Base-by-base conservation (phyloP, 164 flowering plant species). In the Nymphaea colorata region DNA sequence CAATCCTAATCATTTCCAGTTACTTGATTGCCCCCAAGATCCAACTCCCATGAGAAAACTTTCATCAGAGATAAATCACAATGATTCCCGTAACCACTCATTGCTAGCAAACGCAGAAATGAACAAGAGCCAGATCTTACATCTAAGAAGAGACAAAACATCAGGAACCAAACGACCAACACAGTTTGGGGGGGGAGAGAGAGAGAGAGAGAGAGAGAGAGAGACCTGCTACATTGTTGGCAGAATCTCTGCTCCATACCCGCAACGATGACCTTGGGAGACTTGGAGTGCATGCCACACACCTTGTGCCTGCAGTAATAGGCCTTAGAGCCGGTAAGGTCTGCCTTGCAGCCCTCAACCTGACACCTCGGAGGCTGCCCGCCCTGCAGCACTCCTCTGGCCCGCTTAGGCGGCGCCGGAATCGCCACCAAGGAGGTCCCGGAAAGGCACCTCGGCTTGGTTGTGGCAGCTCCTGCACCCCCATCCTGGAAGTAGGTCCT, bases 271-370 rank as follows among this genome's bases (percentile, higher is more conserved):
- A 89, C 96, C 62, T 66, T 74, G 8, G 87, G 75, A n/a, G 87
- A 76, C 75, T 87, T 89, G 14, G 96, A 89, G 69, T 89, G 96
- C 76, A 76, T 72, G 14, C 77, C 77, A 75, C 96, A 89, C 6
- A 89, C 96, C 73, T 83, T 89, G 68, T 89, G 96, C 84, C 90
- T 85, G 3, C 90, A 83, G 75, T 89, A 87, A 76, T 89, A 89
- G 73, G 90, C 77, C 69, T 89, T 89, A 6, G 84, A 86, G 73
- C 82, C 86, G 69, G 81, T 87, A 69, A 89, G 88, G 86, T 89
- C 96, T 74, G 79, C 77, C 41, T 73, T 68, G 66, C 96, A 89
- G 0, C 92, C 96, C 62, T 89, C 86, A 42, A 86, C 96, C 70
- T 85, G 92, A 64, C 96, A 89, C 76, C 89, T 80, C 2, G 96